phyloP scores from a whole-genome alignment of 2,329 filamentous ascomycete genomes.

The Aspergillus spinulosporus region DNA sequence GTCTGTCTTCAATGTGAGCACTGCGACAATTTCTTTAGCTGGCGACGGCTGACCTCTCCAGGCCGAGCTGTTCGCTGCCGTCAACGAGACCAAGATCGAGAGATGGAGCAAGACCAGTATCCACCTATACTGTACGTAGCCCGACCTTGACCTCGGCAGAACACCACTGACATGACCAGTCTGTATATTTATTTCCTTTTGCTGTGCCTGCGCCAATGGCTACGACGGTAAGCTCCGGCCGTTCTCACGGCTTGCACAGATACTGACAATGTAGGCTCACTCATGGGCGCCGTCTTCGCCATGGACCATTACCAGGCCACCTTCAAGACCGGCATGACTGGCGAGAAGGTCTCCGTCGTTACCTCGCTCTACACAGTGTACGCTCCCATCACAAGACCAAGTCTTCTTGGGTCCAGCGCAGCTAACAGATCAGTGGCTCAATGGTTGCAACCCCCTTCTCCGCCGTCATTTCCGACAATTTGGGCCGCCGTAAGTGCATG shows the following conservation, averaged over 20 bases:
- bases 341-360: slow-evolving; percentile 43
- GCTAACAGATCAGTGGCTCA: slow-evolving; percentile 38
- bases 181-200: slow-evolving; percentile 45
- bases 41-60: slow-evolving; percentile 20
- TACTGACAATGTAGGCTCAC: slow-evolving; percentile 18
- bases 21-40: background rate
- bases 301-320: slow-evolving; percentile 39
- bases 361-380: slow-evolving; percentile 53
- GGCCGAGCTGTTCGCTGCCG: slow-evolving; percentile 52
- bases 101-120: slow-evolving; percentile 32
- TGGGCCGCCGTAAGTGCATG: slow-evolving; percentile 50
- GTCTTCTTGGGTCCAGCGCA: background rate
- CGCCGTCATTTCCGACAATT: slow-evolving; percentile 48
- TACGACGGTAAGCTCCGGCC: slow-evolving; percentile 26
- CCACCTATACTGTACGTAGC: slow-evolving; percentile 33
- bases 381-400: slow-evolving; percentile 20
- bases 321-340: slow-evolving; percentile 44
- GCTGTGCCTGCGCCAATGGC: slow-evolving; percentile 36
- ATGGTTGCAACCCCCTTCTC: slow-evolving; percentile 40
- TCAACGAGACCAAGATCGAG: slow-evolving; percentile 48
- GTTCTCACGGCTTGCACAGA: background rate
- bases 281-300: slow-evolving; percentile 33
- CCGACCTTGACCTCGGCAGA: background rate
- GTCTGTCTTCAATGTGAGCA: slow-evolving; percentile 9
- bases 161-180: slow-evolving; percentile 33